Percentiles rank a stretch among this genome's conserved stretches.
These are phyloP conservation scores for Lophiotrema nucula DNA, from an alignment of 495 filamentous ascomycete genomes.

Conservation along the genomic window DNA sequence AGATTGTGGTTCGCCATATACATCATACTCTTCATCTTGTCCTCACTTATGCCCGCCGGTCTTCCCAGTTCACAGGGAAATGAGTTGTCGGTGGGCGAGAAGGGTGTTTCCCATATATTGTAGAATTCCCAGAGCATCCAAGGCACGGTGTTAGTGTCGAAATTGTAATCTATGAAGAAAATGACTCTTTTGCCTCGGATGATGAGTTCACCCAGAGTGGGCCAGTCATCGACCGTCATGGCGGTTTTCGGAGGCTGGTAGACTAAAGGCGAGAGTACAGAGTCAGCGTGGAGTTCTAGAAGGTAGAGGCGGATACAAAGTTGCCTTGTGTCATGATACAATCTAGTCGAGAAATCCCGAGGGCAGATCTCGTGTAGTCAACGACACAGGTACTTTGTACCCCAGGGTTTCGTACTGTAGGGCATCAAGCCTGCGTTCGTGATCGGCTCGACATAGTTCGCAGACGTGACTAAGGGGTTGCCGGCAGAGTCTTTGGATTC, in stretches of 20 bases:
- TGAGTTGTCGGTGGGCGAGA: slow-evolving; percentile 55
- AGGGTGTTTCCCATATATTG: slow-evolving; percentile 68
- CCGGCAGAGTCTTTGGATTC: slow-evolving; percentile 14
- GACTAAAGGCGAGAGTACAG: too few species aligned
- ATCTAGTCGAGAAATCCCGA: too few species aligned
- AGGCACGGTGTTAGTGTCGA: slow-evolving; percentile 72
- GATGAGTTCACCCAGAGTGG: slow-evolving; percentile 78
- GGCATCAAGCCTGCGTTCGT: slow-evolving; percentile 54
- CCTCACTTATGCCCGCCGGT: slow-evolving; percentile 55
- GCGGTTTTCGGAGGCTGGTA: slow-evolving; percentile 69
- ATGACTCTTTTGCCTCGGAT: slow-evolving; percentile 61
- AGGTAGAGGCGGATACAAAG: too few species aligned
- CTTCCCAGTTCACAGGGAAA: slow-evolving; percentile 63
- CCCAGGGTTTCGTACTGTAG: too few species aligned
- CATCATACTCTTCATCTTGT: slow-evolving; percentile 60
- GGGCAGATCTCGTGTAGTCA: too few species aligned
- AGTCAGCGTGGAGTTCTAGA: too few species aligned
- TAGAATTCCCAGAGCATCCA: slow-evolving; percentile 66
- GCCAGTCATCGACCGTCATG: slow-evolving; percentile 77
- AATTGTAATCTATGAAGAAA: slow-evolving; percentile 78
- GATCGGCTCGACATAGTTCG: slow-evolving; percentile 43
- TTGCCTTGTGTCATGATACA: too few species aligned
- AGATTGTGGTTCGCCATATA: slow-evolving; percentile 95
- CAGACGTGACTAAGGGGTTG: slow-evolving; percentile 21
- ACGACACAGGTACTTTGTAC: too few species aligned